phyloP scores from a whole-genome alignment of 805 yeast genomes.

The Lachancea lanzarotensis region DNA sequence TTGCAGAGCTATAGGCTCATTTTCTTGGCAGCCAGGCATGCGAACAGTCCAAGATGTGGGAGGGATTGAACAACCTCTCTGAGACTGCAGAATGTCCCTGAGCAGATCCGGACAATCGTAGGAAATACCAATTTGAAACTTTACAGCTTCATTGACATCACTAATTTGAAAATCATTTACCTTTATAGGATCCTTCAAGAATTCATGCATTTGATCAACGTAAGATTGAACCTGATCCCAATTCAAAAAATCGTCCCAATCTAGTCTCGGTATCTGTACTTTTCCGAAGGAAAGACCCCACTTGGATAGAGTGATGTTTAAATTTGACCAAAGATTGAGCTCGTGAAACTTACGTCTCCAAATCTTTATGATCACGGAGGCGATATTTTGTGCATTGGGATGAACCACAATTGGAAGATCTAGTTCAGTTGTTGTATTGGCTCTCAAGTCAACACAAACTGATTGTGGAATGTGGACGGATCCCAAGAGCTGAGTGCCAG shows the following conservation, averaged over 20 bases:
- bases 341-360: constrained; percentile 24
- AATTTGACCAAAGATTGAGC: constrained; percentile 22
- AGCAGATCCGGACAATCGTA: constrained; percentile 16
- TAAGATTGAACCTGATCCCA: constrained; percentile 11
- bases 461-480: constrained; percentile 15
- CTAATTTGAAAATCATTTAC: constrained; percentile 22
- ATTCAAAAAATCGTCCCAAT: constrained; percentile 21
- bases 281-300: constrained; percentile 14
- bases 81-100: constrained; percentile 15
- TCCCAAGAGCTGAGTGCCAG: constrained; percentile 13
- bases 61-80: constrained; percentile 27
- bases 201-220: constrained; percentile 12
- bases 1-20: constrained; percentile 29
- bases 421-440: constrained; percentile 16
- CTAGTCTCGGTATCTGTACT: constrained; percentile 13
- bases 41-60: constrained; percentile 33
- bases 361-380: constrained; percentile 23
- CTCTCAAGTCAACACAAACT: constrained; percentile 21
- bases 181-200: constrained; percentile 12
- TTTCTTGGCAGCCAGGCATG: constrained; percentile 33
- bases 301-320: constrained; percentile 19
- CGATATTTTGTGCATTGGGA: constrained; percentile 23
- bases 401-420: constrained; percentile 21
- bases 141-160: constrained; percentile 22
- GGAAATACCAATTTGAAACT: constrained; percentile 17